A percentile compares a stretch with the other conserved stretches of the same genome.
Conservation (phyloP, 257 asterid species). For the Nicotiana otophora region DNA sequence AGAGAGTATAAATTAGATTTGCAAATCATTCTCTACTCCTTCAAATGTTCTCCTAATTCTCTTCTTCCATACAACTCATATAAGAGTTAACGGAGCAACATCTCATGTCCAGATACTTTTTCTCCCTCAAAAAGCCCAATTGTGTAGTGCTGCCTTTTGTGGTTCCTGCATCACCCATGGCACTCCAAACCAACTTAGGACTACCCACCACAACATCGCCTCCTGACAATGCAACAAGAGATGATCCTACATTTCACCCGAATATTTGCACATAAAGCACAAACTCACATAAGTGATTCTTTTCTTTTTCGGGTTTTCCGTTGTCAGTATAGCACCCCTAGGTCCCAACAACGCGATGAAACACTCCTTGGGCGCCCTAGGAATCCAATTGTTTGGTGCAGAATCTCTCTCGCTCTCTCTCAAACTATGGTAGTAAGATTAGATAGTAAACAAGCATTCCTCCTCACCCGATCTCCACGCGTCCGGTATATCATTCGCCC, state of each 20-base stretch:
- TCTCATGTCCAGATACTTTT: not conserved
- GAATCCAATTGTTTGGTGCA: not conserved
- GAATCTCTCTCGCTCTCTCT: no score
- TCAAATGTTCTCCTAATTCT: not conserved
- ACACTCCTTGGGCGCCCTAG: not conserved
- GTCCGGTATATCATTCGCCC: not conserved
- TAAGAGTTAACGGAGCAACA: not conserved
- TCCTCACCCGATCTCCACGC: not conserved
- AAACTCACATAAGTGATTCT: not conserved
- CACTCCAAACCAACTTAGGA: not conserved
- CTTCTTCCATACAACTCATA: not conserved
- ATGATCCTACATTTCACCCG: not conserved
- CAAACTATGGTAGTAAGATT: not conserved
- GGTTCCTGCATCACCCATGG: not conserved
- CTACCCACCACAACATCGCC: not conserved
- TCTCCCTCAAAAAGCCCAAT: not conserved
- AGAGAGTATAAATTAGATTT: not conserved
- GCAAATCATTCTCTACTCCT: not conserved
- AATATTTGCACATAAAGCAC: not conserved
- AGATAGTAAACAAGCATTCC: not conserved
- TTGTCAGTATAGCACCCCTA: not conserved
- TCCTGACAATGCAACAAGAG: not conserved
- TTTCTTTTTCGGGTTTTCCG: not conserved
- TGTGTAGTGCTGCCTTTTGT: not conserved
- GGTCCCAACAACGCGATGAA: not conserved